Evolutionary conservation across 2,329 filamentous ascomycete genomes (phyloP), one percentile per base, ranked within the genome.

Genomic region (Dactylellina cionopaga): DNA sequence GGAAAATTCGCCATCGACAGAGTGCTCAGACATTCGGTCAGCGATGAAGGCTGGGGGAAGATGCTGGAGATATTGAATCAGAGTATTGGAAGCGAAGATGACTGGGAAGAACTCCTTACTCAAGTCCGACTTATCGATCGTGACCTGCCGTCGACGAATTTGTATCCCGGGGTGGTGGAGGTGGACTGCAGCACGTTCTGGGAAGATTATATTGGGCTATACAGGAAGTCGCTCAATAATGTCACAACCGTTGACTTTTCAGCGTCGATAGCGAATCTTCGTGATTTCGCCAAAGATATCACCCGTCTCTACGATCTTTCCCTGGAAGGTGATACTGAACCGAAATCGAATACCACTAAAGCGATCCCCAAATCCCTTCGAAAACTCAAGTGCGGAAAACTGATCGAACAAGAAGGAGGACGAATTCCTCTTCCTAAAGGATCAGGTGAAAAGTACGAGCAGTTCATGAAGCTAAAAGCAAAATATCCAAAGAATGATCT

Each of bases 391-490:
- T n/a, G n/a, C n/a, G n/a, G n/a, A n/a, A n/a, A n/a, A n/a, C n/a
- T n/a, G n/a, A n/a, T n/a, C n/a, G n/a, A n/a, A 24, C 4, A 70
- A 55, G 46, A 52, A 49, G 3, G 64, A 62, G 25, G 24, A 46
- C 10, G 27, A n/a, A 51, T 44, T 15, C 31, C 47, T 5, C 33
- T 71, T n/a, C 66, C 66, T 29, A 27, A 46, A 46, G 66, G 59
- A 13, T 64, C 35, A 5, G 52, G 58, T 1, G 39, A 64, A 22
- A 71, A 64, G 22, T 71, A 71, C 17, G 66, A 71, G 22, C 29
- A 43, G 17, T 71, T 71, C 44, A 63, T 71, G 51, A 58, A 35
- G 33, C 43, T 71, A 15, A 71, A 71, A 37, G 66, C 66, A 2
- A 63, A 71, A 37, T 51, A 71, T 43, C 66, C 58, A 7, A 43